Evolutionary conservation across 257 asterid species (phyloP).

Genomic region (Nicotiana paniculata): DNA sequence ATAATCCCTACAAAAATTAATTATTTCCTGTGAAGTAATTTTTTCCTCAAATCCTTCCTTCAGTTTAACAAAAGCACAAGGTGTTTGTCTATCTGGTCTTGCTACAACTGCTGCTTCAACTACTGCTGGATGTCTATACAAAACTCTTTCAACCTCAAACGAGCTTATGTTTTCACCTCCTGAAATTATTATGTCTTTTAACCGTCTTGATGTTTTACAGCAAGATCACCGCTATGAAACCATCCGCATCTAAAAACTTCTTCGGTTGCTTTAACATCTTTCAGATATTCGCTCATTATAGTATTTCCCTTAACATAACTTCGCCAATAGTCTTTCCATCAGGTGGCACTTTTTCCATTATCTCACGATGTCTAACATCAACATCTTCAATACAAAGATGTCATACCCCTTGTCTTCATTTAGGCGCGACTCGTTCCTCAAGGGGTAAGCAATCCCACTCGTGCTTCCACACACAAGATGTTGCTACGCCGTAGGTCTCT

Average conservation of each 20-base stretch:
- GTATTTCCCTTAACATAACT: constrained; percentile 31
- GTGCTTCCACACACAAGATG: constrained; percentile 26
- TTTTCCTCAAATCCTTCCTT: constrained; percentile 21
- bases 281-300: constrained; percentile 1
- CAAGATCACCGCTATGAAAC: background rate
- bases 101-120: constrained; percentile 32
- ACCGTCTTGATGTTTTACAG: background rate
- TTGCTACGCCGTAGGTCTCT: constrained; percentile 23
- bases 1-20: background rate
- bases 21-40: constrained; percentile 15
- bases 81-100: constrained; percentile 23
- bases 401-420: constrained; percentile 22
- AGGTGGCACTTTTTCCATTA: constrained; percentile 20
- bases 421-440: constrained; percentile 7
- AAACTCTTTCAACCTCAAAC: constrained; percentile 26
- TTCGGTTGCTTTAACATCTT: background rate
- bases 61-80: constrained; percentile 31
- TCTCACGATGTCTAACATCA: background rate
- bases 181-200: constrained; percentile 15
- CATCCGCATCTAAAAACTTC: background rate
- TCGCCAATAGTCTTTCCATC: constrained; percentile 32
- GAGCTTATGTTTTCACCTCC: constrained; percentile 25
- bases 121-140: constrained; percentile 27
- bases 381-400: background rate
- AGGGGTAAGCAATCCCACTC: constrained; percentile 31